A percentile compares a stretch with the other conserved stretches of the same genome.
Conservation (phyloP, 2,329 filamentous ascomycete species). For the Chaetothyriales sp. region DNA sequence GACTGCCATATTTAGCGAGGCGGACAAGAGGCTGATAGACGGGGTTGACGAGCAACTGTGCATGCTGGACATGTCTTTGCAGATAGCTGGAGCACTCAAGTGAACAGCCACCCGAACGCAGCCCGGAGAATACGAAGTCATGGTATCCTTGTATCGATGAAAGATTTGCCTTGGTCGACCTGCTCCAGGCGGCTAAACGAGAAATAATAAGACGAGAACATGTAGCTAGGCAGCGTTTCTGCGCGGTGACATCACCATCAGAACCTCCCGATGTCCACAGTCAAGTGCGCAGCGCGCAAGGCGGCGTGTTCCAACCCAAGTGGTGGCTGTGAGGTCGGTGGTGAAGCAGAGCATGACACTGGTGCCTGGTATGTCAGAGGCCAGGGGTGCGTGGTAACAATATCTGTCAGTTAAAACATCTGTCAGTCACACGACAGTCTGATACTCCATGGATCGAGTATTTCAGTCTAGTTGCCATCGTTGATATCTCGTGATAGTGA, state of each 20-base stretch:
- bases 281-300: no score
- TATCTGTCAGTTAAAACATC: no score
- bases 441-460: no score
- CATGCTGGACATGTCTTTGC: constrained; percentile 68
- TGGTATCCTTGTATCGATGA: not conserved
- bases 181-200: no score
- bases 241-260: no score
- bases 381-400: no score
- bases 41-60: constrained; percentile 90
- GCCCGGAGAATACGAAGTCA: not conserved
- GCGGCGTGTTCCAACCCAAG: not conserved
- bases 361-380: not conserved
- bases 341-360: not conserved
- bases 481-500: no score
- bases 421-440: no score
- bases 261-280: no score
- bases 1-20: constrained; percentile 74
- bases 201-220: no score
- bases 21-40: constrained; percentile 87
- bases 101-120: not conserved
- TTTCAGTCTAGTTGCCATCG: no score
- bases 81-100: constrained; percentile 45
- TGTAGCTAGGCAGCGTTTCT: no score
- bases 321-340: not conserved
- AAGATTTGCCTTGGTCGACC: not conserved